A percentile compares a stretch with the other conserved stretches of the same genome.
These are phyloP conservation scores for Solanum arcanum DNA, from an alignment of 257 asterid genomes.

Conservation along the genomic window DNA sequence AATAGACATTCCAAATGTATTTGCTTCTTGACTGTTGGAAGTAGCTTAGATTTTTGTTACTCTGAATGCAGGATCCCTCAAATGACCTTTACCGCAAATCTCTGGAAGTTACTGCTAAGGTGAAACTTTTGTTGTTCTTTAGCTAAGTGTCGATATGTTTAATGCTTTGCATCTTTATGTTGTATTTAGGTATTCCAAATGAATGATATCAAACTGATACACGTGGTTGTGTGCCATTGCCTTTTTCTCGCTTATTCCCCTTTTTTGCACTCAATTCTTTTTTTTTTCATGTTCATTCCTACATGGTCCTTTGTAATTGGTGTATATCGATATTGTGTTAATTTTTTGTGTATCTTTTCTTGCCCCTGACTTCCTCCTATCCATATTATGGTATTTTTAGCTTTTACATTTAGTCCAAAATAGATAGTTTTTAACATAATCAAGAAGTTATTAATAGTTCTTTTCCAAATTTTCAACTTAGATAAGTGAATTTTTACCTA, in stretches of 20 bases:
- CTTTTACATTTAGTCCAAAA: neutral
- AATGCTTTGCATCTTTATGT: neutral
- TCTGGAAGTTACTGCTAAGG: slow-evolving; percentile 75
- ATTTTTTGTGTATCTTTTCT: neutral
- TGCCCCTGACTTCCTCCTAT: neutral
- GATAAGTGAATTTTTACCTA: neutral
- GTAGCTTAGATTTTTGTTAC: neutral
- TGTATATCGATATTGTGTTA: neutral
- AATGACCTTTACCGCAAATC: slow-evolving; percentile 79
- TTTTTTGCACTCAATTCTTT: neutral
- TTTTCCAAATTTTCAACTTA: neutral
- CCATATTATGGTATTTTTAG: neutral
- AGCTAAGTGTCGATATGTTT: neutral
- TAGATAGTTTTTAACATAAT: neutral
- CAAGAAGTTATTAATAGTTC: neutral
- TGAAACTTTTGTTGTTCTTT: neutral
- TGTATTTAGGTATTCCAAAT: neutral
- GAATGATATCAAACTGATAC: neutral
- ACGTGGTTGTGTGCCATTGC: neutral
- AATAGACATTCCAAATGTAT: neutral
- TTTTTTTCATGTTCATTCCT: neutral
- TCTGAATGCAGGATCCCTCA: slow-evolving; percentile 56
- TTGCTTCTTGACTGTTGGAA: neutral
- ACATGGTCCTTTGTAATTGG: neutral
- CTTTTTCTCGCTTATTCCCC: neutral